Conservation (phyloP, 805 yeast species). For the Wickerhamiella qilinensis region DNA sequence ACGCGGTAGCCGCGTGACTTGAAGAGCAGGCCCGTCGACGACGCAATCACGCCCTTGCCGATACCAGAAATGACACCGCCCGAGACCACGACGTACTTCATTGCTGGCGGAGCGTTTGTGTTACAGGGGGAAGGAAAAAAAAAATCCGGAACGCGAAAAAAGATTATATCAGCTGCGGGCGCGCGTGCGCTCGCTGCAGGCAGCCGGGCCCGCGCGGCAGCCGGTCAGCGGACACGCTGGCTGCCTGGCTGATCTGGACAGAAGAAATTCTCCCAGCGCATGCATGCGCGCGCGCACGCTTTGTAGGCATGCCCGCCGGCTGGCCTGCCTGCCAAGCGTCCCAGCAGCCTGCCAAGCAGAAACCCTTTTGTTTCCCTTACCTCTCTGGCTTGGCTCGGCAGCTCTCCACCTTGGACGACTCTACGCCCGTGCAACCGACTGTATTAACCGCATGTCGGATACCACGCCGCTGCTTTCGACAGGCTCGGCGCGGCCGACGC, state of each 20-base stretch:
- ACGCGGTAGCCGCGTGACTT: constrained; percentile 90
- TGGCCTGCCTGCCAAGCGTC: too few relatives aligned
- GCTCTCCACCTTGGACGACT: too few relatives aligned
- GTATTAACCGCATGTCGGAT: background rate
- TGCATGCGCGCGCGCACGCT: too few relatives aligned
- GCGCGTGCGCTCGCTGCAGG: background rate
- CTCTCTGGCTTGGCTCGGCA: too few relatives aligned
- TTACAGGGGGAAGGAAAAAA: too few relatives aligned
- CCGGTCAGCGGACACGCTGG: background rate
- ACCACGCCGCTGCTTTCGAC: background rate
- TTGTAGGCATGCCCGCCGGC: too few relatives aligned
- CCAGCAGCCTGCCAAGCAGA: too few relatives aligned
- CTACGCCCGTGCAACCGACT: too few relatives aligned
- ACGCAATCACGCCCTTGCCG: constrained; percentile 95
- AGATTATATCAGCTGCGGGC: constrained; percentile 4
- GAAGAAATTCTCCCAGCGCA: too few relatives aligned
- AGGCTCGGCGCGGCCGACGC: background rate
- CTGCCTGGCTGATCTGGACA: too few relatives aligned
- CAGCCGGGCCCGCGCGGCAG: background rate
- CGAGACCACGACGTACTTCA: constrained; percentile 98
- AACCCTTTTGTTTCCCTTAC: too few relatives aligned
- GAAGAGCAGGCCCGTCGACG: constrained; percentile 87
- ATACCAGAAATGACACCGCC: constrained; percentile 99
- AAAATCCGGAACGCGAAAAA: constrained; percentile 3
- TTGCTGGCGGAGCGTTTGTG: too few relatives aligned